Evolutionary conservation across 352 stramenopile species (phyloP), one percentile per base, ranked within the genome.

Genomic region (Pythium phragmiticola): DNA sequence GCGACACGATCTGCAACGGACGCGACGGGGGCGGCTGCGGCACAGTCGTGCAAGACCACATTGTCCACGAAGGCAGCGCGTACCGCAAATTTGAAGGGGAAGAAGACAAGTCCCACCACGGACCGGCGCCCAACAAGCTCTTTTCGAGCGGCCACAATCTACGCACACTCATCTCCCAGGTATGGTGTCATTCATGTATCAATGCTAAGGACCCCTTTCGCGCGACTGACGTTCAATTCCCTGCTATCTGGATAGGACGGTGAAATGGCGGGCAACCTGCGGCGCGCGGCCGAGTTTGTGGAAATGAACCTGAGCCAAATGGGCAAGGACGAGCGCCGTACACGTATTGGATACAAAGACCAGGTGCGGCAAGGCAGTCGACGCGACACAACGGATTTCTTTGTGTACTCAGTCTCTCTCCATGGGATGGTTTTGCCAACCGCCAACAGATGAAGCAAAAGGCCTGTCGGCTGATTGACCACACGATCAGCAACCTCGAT

Each of bases 81-180:
- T 98, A 95, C 78, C 86, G 96, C 42, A 98, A 99, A 72, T 99
- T 99, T 79, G 93, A 98, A 77, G 96, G 93, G 45, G 94, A 99
- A 80, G 92, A 97, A 45, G 95, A 99, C 78, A 96, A 97, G 58
- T 98, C 95, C 42, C 96, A 99, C 74, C 96, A 99, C 73, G 95
- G 95, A 16, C 94, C 96, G 63, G 86, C 91, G 19, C 87, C 92
- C 11, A 98, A 99, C 84, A 96, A 95, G 54, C 77, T 98, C 37
- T 98, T 98, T 63, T 98, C 89, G 9, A 96, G 91, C 66, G 87
- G 93, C 9, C 91, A 98, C 79, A 99, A 98, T 57, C 86, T 99
- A 73, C 86, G 87, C 17, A 98, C 96, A 21, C 92, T 96, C 39
- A 94, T 98, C 65, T 95, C 90, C 19, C 84, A 94, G 78, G 87